A percentile compares a stretch with the other conserved stretches of the same genome.
phyloP scores from a whole-genome alignment of 2,329 filamentous ascomycete species.

The Aspergillus unguis region DNA sequence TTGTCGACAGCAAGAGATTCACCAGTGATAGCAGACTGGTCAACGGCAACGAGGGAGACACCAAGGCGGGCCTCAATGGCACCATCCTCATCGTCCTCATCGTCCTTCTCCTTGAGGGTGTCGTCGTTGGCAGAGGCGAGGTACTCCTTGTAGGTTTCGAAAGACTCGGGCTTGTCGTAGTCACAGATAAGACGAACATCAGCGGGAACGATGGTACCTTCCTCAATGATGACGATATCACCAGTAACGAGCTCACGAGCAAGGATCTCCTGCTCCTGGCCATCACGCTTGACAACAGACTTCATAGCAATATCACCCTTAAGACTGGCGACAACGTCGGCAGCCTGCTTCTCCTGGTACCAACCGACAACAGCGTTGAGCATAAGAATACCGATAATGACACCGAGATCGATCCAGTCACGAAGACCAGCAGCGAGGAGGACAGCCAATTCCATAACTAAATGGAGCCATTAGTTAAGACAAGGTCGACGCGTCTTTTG shows the following conservation, averaged over 20 bases:
- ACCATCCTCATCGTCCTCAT: conserved; percentile 57
- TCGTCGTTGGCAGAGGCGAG: conserved; percentile 59
- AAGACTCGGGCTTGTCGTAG: conserved; percentile 65
- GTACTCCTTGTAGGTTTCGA: conserved; percentile 64
- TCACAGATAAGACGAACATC: conserved; percentile 71
- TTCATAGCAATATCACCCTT: conserved; percentile 79
- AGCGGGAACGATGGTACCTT: conserved; percentile 67
- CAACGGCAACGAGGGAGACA: conserved; percentile 64
- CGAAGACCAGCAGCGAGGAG: conserved; percentile 69
- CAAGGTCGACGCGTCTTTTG: not conserved
- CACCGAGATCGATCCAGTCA: conserved; percentile 74
- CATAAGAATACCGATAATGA: conserved; percentile 71
- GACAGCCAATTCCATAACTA: conserved; percentile 71
- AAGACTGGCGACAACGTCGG: conserved; percentile 69
- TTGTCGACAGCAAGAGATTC: conserved; percentile 64
- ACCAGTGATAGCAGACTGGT: conserved; percentile 78
- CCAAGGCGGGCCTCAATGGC: conserved; percentile 57
- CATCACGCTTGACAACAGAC: conserved; percentile 65
- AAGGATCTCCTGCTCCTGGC: conserved; percentile 65
- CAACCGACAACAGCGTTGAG: conserved; percentile 75
- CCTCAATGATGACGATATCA: conserved; percentile 71
- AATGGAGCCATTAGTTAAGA: conserved; percentile 1
- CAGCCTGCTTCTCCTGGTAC: conserved; percentile 79
- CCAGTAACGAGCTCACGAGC: conserved; percentile 70
- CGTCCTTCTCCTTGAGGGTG: conserved; percentile 57